A percentile compares a stretch with the other conserved stretches of the same genome.
Evolutionary conservation across 495 filamentous ascomycete species (phyloP).

Genomic region (Penicillium herquei): DNA sequence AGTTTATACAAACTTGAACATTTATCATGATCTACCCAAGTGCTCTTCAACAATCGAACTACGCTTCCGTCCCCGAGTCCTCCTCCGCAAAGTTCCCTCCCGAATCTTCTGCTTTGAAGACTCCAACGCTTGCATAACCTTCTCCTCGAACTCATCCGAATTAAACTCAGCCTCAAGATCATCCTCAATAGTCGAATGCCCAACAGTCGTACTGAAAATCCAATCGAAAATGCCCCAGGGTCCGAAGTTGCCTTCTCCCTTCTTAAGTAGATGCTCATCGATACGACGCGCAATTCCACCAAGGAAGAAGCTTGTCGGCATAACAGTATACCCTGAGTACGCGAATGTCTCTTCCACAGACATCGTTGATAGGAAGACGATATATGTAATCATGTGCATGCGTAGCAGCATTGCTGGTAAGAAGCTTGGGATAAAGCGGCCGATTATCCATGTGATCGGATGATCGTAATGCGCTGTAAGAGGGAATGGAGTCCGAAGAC

Average conservation of each 20-base stretch:
- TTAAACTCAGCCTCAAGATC: constrained; percentile 23
- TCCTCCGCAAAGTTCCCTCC: constrained; percentile 18
- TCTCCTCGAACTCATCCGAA: constrained; percentile 21
- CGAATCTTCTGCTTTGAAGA: constrained; percentile 24
- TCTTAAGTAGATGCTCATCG: constrained; percentile 62
- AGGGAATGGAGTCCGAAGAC: constrained; percentile 59
- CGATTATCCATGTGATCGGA: constrained; percentile 67
- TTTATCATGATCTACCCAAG: no score
- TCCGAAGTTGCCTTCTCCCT: constrained; percentile 70
- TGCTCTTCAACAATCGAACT: no score
- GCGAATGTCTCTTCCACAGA: constrained; percentile 76
- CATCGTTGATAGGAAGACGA: constrained; percentile 63
- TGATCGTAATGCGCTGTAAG: constrained; percentile 77
- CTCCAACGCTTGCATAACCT: constrained; percentile 26
- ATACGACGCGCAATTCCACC: constrained; percentile 69
- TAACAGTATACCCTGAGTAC: constrained; percentile 71
- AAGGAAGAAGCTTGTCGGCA: constrained; percentile 71
- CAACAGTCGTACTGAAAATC: constrained; percentile 33
- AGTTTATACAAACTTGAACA: no score
- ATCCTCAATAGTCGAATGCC: constrained; percentile 48
- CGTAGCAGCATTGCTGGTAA: constrained; percentile 63
- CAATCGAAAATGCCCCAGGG: constrained; percentile 76
- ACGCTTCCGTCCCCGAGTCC: neutral
- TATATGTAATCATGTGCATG: constrained; percentile 77
- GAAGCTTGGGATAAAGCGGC: constrained; percentile 70